Evolutionary conservation across 495 filamentous ascomycete species (phyloP), one percentile per base, ranked within the genome.

Genomic region (Trichoderma asperelloides): DNA sequence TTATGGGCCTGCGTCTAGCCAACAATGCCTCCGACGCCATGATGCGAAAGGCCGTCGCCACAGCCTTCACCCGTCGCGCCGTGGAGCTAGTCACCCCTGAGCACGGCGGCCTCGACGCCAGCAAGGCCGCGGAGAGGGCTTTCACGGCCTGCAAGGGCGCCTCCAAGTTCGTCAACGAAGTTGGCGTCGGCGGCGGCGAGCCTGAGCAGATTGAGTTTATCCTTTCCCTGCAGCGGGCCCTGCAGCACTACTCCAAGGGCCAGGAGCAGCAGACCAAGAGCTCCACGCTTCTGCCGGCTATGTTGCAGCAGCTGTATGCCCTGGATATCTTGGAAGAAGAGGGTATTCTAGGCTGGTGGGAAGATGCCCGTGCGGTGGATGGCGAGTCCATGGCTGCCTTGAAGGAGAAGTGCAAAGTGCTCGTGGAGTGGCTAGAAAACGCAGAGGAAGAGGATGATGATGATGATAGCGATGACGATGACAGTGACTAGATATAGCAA

Each of bases 291-390:
- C 79, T 98, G 3, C 80, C 94, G 8, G 89, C 87, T 55, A 80
- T 90, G 68, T 81, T 88, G 39, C 93, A 94, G 79, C 87, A 90
- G 74, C 79, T 96, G 66, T 96, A 96, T 74, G 87, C 89, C 66
- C 75, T 89, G 65, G 95, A 98, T 69, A 81, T 97, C 8, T 75
- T 97, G 0, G 93, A 97, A 74, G 91, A 96, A 74, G 94, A 96
- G 47, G 93, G 88, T 0, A 89, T 95, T 57, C 79, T 93, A 73
- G 84, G 85, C 67, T 98, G 95, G 95, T 98, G 93, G 94, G 83
- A 79, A 23, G 86, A 95, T 75, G 80, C 81, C 68, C 83, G 85
- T 70, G 86, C 86, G 9, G 84, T 78, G 37, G 83, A 80, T 66
- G 85, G 77, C 9, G 89, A 89, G 39, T 82, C 84, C 65, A 87